Evolutionary conservation across 1,284 basidiomycete genomes (phyloP).

Genomic region (Ceratobasidium sp.): DNA sequence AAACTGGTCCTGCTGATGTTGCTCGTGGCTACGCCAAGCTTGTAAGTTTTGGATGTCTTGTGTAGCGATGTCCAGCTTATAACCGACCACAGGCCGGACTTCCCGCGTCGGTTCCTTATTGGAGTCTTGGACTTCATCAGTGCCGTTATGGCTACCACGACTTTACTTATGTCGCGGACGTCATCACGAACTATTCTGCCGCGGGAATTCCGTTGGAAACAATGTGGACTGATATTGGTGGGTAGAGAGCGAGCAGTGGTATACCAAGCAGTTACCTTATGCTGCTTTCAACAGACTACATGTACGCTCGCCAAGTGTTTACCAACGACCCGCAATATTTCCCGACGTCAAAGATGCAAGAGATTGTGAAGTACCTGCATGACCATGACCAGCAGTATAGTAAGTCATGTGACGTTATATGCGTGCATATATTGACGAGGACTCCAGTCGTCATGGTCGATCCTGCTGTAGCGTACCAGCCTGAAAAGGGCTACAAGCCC

Average conservation of each 20-base stretch:
- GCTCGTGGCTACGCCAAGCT: constrained; percentile 71
- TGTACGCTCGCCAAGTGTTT: constrained; percentile 69
- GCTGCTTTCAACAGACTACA: constrained; percentile 65
- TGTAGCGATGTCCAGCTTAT: neutral
- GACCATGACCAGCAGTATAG: constrained; percentile 64
- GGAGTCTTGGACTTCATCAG: constrained; percentile 74
- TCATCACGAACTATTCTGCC: constrained; percentile 65
- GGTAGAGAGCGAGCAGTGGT: too few relatives aligned
- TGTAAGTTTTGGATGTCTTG: too few relatives aligned
- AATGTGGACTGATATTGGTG: constrained; percentile 79
- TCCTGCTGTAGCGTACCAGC: constrained; percentile 67
- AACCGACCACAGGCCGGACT: constrained; percentile 51
- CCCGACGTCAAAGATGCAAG: constrained; percentile 65
- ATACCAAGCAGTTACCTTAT: too few relatives aligned
- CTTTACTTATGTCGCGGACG: constrained; percentile 65
- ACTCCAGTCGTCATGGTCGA: constrained; percentile 72
- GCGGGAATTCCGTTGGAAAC: constrained; percentile 63
- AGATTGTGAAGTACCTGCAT: constrained; percentile 69
- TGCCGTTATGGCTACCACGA: constrained; percentile 74
- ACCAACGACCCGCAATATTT: constrained; percentile 74
- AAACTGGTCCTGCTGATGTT: constrained; percentile 65
- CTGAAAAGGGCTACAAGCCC: constrained; percentile 60
- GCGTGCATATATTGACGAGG: neutral
- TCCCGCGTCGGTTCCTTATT: constrained; percentile 73
- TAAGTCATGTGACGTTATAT: constrained; percentile 48